These are phyloP conservation scores for Botrytis aclada DNA, from an alignment of 2,329 filamentous ascomycete species.

Conservation along the genomic window DNA sequence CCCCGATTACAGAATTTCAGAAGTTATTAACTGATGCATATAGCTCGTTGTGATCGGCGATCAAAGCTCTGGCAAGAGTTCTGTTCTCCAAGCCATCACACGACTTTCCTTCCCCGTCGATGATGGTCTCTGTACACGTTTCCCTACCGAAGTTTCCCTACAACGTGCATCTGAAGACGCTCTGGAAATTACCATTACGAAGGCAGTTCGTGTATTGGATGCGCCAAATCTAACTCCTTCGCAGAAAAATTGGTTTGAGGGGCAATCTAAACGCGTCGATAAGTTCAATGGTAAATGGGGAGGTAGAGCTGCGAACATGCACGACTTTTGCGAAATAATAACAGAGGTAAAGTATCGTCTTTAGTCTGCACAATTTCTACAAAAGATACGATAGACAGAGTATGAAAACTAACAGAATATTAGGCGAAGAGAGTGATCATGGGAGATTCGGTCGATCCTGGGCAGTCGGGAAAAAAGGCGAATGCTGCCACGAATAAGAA, in stretches of 20 bases:
- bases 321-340: neutral
- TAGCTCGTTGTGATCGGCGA: constrained; percentile 42
- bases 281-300: neutral
- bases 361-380: neutral
- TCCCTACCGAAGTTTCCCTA: constrained; percentile 3
- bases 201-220: neutral
- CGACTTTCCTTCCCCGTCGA: constrained; percentile 41
- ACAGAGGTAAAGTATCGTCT: neutral
- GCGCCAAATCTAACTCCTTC: neutral
- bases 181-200: neutral
- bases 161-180: neutral
- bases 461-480: neutral
- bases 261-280: neutral
- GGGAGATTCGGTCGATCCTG: neutral
- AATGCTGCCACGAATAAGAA: neutral
- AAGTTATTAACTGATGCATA: neutral
- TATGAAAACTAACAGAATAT: neutral
- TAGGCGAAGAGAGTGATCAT: constrained; percentile 3
- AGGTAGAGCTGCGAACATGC: accelerated
- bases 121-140: constrained; percentile 21
- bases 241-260: neutral
- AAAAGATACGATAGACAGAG: no score
- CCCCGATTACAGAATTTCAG: accelerated
- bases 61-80: constrained; percentile 42
- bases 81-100: constrained; percentile 38